Percentiles rank a stretch among this genome's conserved stretches.
Evolutionary conservation across 73 alveolate species (phyloP).

Genomic region (Paramecium bursaria): DNA sequence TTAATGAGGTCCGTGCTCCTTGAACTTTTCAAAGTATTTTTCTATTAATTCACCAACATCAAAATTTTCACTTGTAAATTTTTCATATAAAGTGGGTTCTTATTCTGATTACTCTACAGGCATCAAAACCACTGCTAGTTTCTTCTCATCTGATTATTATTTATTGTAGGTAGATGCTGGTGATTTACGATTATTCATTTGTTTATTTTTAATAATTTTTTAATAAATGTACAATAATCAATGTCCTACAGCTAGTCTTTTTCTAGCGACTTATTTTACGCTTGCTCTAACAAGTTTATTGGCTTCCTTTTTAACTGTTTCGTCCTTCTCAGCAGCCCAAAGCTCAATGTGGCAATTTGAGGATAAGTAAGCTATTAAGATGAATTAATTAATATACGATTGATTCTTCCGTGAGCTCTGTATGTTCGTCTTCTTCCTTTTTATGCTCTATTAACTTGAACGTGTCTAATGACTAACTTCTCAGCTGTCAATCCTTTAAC

Average conservation of each 20-base stretch:
- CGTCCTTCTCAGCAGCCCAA: slow-evolving; percentile 88
- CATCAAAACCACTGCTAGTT: no score
- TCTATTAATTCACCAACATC: slow-evolving; percentile 15
- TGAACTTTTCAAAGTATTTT: slow-evolving; percentile 25
- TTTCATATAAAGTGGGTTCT: no score
- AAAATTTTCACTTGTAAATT: background rate
- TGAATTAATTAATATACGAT: slow-evolving; percentile 68
- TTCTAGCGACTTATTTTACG: slow-evolving; percentile 81
- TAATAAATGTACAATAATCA: no score
- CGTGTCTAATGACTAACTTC: slow-evolving; percentile 88
- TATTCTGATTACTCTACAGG: no score
- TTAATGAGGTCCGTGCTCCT: slow-evolving; percentile 48
- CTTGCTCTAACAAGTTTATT: slow-evolving; percentile 74
- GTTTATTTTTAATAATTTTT: no score
- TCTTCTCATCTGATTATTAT: no score
- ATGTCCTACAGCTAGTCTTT: slow-evolving; percentile 82
- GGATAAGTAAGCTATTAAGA: slow-evolving; percentile 78
- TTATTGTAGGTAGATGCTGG: no score
- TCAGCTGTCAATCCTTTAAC: slow-evolving; percentile 89
- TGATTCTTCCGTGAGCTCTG: slow-evolving; percentile 99
- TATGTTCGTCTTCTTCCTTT: slow-evolving; percentile 98
- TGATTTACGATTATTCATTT: no score
- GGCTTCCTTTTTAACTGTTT: slow-evolving; percentile 90
- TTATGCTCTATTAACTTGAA: slow-evolving; percentile 91
- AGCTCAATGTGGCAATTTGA: slow-evolving; percentile 93